Conservation (phyloP, 2,329 filamentous ascomycete species). For the Penicillium rolfsii region DNA sequence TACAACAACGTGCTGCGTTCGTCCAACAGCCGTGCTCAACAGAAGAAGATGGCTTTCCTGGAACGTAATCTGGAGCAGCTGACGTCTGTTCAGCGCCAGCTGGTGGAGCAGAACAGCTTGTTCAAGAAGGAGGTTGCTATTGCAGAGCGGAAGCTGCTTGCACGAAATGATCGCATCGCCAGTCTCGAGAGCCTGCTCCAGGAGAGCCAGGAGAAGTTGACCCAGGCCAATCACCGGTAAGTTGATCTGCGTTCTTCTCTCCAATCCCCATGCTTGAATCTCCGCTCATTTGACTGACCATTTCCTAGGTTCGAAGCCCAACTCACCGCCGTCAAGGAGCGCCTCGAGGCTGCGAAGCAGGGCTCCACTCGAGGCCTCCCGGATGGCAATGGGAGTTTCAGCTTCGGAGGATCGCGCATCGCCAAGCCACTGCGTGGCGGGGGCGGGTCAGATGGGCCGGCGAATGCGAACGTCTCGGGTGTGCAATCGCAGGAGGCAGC, state of each 20-base stretch:
- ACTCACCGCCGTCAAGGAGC: slow-evolving; percentile 95
- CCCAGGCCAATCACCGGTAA: slow-evolving; percentile 95
- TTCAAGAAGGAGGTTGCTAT: slow-evolving; percentile 99
- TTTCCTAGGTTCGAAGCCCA: slow-evolving; percentile 86
- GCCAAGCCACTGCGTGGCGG: slow-evolving; percentile 66
- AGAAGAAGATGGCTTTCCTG: slow-evolving; percentile 99
- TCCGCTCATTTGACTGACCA: slow-evolving; percentile 16
- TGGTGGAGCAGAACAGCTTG: slow-evolving; percentile 95
- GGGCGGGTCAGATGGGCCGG: slow-evolving; percentile 42
- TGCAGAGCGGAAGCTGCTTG: slow-evolving; percentile 94
- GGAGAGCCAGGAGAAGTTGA: slow-evolving; percentile 98
- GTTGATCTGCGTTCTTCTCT: slow-evolving; percentile 32
- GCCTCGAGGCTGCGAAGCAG: slow-evolving; percentile 90
- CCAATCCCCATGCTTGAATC: not conserved
- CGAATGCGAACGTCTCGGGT: slow-evolving; percentile 39
- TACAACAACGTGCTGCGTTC: slow-evolving; percentile 98
- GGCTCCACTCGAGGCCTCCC: slow-evolving; percentile 84
- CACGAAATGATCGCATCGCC: slow-evolving; percentile 94
- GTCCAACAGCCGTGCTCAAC: slow-evolving; percentile 96
- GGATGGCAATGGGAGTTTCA: slow-evolving; percentile 70
- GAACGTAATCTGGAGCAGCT: slow-evolving; percentile 98
- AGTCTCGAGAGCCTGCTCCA: slow-evolving; percentile 89
- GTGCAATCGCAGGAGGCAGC: slow-evolving; percentile 70
- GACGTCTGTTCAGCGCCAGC: slow-evolving; percentile 93
- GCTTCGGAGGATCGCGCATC: slow-evolving; percentile 65